Evolutionary conservation across 2,329 filamentous ascomycete species (phyloP), one percentile per base, ranked within the genome.

Genomic region (Nemania sp.): DNA sequence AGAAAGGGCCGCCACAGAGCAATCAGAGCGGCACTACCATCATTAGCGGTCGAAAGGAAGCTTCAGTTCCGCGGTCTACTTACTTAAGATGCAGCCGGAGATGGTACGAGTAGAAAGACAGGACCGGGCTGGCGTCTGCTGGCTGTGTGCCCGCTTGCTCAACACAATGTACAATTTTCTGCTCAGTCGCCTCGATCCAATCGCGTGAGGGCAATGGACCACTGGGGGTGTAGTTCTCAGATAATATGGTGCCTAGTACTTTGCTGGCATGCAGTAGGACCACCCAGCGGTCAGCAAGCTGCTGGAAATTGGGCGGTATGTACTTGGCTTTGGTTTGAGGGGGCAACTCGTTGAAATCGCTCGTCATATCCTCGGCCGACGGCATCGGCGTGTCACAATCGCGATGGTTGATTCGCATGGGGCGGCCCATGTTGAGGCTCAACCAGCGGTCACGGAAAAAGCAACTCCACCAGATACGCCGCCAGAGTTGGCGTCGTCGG

Each of bases 391-490:
- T 63, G 46, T 75, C 70, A 52, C 69, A 73, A 49, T 74, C 72
- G 31, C 71, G 64, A 3, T 67, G 62, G 52, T 72, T 61, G 37
- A 73, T 73, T 6, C 74, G 67, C 57, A 75, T 60, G 23, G 73
- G 74, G 34, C 74, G 67, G 1, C 73, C 73, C 52, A 73, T 59
- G 0, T 66, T 70, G 6, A 74, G 64, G 31, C 71, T 68, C 15
- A 75, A 58, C 73, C 72, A 75, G 3, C 70, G 66, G 59, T 76
- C 73, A 30, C 74, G 68, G 33, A 70, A 68, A 43, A 74, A 67
- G 48, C 69, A 73, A 31, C 64, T 70, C 72, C 72, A 73, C 73
- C 73, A 75, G 17, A 75, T 64, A 9, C 71, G 69, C 20, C 71
- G 67, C 70, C 72, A 73, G 8, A 74, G 53, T 46, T 65, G 26